Evolutionary conservation across 306 rosid species (phyloP).

Genomic region (Vigna radiata): DNA sequence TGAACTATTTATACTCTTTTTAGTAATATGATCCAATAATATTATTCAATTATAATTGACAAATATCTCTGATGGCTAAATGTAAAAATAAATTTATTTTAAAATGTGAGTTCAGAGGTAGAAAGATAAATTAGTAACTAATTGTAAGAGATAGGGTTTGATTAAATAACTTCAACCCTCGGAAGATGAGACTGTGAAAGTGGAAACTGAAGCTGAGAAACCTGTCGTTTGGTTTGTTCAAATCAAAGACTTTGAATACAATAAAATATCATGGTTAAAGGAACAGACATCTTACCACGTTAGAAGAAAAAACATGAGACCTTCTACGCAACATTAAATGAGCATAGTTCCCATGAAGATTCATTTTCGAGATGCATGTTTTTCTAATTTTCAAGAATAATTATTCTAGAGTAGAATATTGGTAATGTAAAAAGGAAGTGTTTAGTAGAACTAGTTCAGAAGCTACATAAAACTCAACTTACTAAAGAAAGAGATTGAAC

Average conservation of each 20-base stretch:
- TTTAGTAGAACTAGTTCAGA: no score
- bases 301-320: conserved; percentile 68
- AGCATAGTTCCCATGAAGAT: conserved; percentile 65
- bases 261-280: conserved; percentile 48
- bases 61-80: no score
- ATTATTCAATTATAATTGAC: no score
- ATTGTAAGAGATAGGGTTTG: neutral
- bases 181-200: conserved; percentile 52
- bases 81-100: no score
- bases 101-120: no score
- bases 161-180: conserved; percentile 39
- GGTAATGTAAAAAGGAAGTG: neutral
- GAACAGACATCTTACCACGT: conserved; percentile 89
- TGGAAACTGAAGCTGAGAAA: conserved; percentile 36
- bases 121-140: no score
- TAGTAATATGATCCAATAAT: no score
- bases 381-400: conserved; percentile 26
- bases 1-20: no score
- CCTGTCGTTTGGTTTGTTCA: conserved; percentile 52
- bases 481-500: no score
- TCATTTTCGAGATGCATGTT: conserved; percentile 68
- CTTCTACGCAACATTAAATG: conserved; percentile 69
- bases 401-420: conserved; percentile 1
- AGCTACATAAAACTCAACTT: no score
- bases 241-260: conserved; percentile 48